Percentiles rank a stretch among this genome's conserved stretches.
phyloP scores from a whole-genome alignment of 257 asterid genomes.

The Solanum etuberosum region DNA sequence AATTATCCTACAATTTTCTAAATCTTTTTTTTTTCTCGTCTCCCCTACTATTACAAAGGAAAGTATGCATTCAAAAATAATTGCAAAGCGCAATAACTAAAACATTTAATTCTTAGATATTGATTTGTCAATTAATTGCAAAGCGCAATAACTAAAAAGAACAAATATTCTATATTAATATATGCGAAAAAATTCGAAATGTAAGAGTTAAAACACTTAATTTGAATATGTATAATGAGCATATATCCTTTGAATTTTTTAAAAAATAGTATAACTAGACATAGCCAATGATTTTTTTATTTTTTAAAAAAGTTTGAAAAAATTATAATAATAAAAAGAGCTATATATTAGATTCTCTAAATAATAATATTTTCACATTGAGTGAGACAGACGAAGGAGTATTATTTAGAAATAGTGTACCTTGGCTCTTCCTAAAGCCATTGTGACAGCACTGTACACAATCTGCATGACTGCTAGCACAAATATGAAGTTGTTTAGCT shows the following conservation, averaged over 20 bases:
- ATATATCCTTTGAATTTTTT: background rate
- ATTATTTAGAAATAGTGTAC: constrained; percentile 13
- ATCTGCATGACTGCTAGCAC: constrained; percentile 75
- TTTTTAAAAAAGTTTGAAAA: background rate
- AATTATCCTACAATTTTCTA: background rate
- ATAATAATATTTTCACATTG: background rate
- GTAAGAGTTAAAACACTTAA: background rate
- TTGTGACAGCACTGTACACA: constrained; percentile 45
- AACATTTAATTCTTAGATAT: background rate
- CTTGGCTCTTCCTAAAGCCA: constrained; percentile 79
- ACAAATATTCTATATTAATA: background rate
- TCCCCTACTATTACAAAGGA: background rate
- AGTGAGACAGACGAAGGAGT: background rate
- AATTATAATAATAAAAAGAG: background rate
- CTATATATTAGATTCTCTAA: background rate
- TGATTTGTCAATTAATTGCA: background rate
- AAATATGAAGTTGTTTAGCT: constrained; percentile 68
- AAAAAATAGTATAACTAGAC: background rate
- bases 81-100: background rate
- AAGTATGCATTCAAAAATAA: background rate
- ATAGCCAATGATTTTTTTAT: background rate
- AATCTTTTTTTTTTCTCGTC: background rate
- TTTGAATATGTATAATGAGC: background rate
- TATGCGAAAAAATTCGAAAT: too few relatives aligned
- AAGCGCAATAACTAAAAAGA: background rate